Evolutionary conservation across 495 filamentous ascomycete genomes (phyloP).

Genomic region (Penicillium nucicola): DNA sequence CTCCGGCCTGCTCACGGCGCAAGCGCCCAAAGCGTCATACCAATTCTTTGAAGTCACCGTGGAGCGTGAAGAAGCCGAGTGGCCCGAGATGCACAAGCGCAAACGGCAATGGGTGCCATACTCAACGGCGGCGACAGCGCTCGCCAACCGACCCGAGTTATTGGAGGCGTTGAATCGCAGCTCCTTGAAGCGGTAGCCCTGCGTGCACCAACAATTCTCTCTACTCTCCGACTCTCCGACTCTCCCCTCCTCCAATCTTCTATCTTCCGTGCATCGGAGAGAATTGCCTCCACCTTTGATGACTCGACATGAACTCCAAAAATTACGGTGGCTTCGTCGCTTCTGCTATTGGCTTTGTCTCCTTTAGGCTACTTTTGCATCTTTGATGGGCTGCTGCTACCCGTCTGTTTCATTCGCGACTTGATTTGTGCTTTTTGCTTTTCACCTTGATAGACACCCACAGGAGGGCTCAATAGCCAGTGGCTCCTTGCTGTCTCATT

Average conservation of each 20-base stretch:
- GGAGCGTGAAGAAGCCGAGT: conserved; percentile 74
- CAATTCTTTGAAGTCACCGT: conserved; percentile 88
- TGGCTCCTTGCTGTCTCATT: background rate
- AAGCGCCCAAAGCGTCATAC: conserved; percentile 74
- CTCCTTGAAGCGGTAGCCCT: conserved; percentile 58
- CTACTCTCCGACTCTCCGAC: background rate
- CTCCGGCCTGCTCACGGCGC: conserved; percentile 51
- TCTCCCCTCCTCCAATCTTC: too few species aligned
- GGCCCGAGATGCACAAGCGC: conserved; percentile 94
- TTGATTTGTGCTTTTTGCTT: conserved; percentile 4
- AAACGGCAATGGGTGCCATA: conserved; percentile 86
- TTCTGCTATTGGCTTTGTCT: conserved; percentile 22
- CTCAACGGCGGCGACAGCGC: conserved; percentile 69
- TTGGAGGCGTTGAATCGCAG: conserved; percentile 81
- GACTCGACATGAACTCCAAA: conserved; percentile 37
- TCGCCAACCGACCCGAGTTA: conserved; percentile 80
- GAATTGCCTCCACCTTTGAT: conserved; percentile 22
- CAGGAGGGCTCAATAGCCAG: background rate
- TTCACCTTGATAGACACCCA: conserved; percentile 2
- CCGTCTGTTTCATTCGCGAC: conserved; percentile 1
- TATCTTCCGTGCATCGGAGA: conserved; percentile 8
- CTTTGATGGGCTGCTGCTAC: conserved; percentile 17
- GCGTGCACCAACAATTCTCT: conserved; percentile 12
- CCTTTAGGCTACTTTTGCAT: conserved; percentile 2
- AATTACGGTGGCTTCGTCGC: conserved; percentile 23